Evolutionary conservation across 352 stramenopile genomes (phyloP).

Genomic region (Phytopythium cucurbitacearum): DNA sequence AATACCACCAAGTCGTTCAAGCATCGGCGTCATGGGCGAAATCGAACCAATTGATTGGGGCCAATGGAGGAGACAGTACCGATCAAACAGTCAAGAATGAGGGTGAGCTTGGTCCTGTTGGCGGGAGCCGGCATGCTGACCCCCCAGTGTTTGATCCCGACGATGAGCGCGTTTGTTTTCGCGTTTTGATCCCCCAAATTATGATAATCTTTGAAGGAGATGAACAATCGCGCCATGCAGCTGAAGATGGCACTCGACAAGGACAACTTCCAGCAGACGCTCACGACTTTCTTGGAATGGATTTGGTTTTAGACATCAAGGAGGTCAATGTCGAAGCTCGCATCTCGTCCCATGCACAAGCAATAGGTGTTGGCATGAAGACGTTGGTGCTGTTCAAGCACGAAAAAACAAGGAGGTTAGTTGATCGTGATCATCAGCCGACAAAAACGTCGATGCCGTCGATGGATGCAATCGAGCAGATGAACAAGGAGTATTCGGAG

Average conservation of each 20-base stretch:
- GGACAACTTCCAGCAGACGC: neutral
- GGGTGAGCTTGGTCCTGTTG: too few relatives aligned
- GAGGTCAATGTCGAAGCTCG: slow-evolving; percentile 59
- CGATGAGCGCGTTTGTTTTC: slow-evolving; percentile 58
- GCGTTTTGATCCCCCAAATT: slow-evolving; percentile 64
- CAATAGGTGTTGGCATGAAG: slow-evolving; percentile 39
- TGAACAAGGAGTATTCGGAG: slow-evolving; percentile 21
- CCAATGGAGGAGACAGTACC: neutral
- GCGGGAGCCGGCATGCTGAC: too few relatives aligned
- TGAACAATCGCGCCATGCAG: slow-evolving; percentile 3
- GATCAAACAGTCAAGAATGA: too few relatives aligned
- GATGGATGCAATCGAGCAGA: slow-evolving; percentile 24
- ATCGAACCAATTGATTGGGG: slow-evolving; percentile 11
- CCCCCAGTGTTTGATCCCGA: slow-evolving; percentile 38
- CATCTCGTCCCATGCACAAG: slow-evolving; percentile 54
- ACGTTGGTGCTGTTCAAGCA: slow-evolving; percentile 42
- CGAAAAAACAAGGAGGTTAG: neutral
- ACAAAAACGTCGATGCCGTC: slow-evolving; percentile 25
- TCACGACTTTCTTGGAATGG: slow-evolving; percentile 23
- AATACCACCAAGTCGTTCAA: slow-evolving; percentile 66
- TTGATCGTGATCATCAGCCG: neutral
- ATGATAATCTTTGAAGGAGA: slow-evolving; percentile 59
- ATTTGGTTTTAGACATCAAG: slow-evolving; percentile 58
- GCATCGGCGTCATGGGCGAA: slow-evolving; percentile 53
- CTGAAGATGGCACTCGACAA: slow-evolving; percentile 1